A percentile compares a stretch with the other conserved stretches of the same genome.
Evolutionary conservation across 805 yeast species (phyloP).

Genomic region (Candida dajiaensis): DNA sequence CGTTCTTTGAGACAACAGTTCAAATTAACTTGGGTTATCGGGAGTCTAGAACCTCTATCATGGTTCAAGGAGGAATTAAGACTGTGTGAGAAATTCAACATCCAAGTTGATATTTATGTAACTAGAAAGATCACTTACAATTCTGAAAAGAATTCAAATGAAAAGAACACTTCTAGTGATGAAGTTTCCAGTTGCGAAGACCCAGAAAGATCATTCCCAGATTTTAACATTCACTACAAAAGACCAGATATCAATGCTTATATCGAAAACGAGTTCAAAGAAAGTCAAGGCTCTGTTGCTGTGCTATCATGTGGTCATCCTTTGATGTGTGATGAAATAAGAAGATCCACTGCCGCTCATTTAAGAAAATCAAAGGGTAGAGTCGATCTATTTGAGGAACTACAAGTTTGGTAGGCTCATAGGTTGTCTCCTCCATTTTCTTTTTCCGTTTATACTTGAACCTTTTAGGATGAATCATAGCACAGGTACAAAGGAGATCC

Average conservation of each 20-base stretch:
- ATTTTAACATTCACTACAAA: constrained; percentile 29
- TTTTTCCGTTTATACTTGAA: no score
- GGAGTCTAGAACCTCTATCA: constrained; percentile 40
- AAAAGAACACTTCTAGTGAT: constrained; percentile 5
- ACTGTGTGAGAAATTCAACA: constrained; percentile 21
- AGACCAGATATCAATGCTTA: constrained; percentile 42
- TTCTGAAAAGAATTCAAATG: neutral
- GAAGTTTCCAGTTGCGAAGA: neutral
- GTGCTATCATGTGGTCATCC: constrained; percentile 63
- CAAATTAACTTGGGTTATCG: constrained; percentile 57
- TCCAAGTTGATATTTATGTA: constrained; percentile 30
- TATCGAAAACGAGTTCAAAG: constrained; percentile 26
- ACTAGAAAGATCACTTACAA: constrained; percentile 23
- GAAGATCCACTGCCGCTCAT: constrained; percentile 38
- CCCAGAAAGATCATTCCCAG: neutral
- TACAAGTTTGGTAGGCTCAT: constrained; percentile 57
- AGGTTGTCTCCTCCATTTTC: no score
- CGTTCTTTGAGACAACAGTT: constrained; percentile 23
- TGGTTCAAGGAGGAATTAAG: constrained; percentile 44
- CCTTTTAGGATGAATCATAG: no score
- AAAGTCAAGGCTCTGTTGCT: constrained; percentile 27
- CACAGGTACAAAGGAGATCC: no score
- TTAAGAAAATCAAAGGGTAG: constrained; percentile 38
- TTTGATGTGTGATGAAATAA: constrained; percentile 47
- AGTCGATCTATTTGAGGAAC: constrained; percentile 68